Percentiles rank a stretch among this genome's conserved stretches.
These are phyloP conservation scores for Secale cereale DNA, from an alignment of 176 grass and related monocot genomes.

Conservation along the genomic window DNA sequence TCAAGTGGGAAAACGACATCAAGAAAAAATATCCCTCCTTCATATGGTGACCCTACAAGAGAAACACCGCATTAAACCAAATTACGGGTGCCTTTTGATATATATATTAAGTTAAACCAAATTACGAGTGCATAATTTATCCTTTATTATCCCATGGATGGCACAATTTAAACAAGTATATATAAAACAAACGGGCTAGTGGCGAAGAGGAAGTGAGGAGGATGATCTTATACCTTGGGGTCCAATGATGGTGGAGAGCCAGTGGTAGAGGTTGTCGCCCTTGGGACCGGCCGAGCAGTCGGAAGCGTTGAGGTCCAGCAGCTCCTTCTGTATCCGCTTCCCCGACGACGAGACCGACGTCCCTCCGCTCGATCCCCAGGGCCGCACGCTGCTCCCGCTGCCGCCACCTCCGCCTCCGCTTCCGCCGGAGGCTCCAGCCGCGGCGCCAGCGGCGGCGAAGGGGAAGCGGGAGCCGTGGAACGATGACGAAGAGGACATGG, in stretches of 20 bases:
- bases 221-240: conserved; percentile 41
- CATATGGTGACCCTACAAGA: conserved; percentile 73
- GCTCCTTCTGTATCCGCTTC: conserved; percentile 89
- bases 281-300: conserved; percentile 78
- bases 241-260: conserved; percentile 88
- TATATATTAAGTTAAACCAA: background rate
- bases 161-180: background rate
- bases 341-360: conserved; percentile 72
- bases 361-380: conserved; percentile 53
- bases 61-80: background rate
- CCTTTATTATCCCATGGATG: background rate
- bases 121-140: background rate
- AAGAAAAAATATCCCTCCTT: conserved; percentile 94
- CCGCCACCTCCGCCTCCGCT: background rate
- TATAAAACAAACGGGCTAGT: background rate
- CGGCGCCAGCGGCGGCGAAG: conserved; percentile 16
- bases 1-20: conserved; percentile 81
- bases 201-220: background rate
- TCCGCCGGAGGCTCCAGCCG: background rate
- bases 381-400: conserved; percentile 33
- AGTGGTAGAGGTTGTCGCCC: conserved; percentile 88
- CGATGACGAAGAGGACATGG: conserved; percentile 42
- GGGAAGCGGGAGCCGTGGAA: conserved; percentile 43
- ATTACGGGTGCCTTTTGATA: background rate
- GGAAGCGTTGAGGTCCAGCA: conserved; percentile 66